phyloP scores from a whole-genome alignment of 169 alveolate genomes.

The Plasmodium knowlesi region DNA sequence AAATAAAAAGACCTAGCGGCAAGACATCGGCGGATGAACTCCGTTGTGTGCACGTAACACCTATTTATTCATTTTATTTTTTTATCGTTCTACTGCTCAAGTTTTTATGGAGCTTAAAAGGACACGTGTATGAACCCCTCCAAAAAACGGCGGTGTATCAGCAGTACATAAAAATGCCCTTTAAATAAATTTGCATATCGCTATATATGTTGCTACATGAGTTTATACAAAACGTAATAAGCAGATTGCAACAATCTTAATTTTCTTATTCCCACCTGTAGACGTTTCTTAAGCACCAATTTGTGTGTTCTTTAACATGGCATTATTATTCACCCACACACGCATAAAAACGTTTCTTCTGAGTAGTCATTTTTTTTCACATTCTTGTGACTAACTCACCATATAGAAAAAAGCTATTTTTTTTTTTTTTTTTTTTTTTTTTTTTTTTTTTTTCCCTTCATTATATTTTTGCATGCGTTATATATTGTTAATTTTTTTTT shows the following conservation, averaged over 20 bases:
- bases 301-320: background rate
- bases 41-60: background rate
- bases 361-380: background rate
- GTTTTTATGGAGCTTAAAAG: background rate
- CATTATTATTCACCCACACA: background rate
- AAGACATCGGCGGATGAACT: background rate
- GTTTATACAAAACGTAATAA: background rate
- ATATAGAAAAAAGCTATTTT: background rate
- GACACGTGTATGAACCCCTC: background rate
- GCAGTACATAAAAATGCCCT: background rate
- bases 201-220: background rate
- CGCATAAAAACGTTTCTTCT: background rate
- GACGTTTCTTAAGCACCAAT: background rate
- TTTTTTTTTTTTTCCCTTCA: background rate
- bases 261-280: background rate
- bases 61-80: background rate
- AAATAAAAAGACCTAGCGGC: background rate
- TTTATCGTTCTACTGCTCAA: background rate
- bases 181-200: background rate
- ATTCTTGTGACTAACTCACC: background rate
- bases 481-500: background rate
- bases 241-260: background rate
- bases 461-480: background rate
- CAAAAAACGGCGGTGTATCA: background rate
- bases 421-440: background rate